Base-by-base conservation (phyloP, 768 basidiomycete genomes). In the Suillus alpinus region DNA sequence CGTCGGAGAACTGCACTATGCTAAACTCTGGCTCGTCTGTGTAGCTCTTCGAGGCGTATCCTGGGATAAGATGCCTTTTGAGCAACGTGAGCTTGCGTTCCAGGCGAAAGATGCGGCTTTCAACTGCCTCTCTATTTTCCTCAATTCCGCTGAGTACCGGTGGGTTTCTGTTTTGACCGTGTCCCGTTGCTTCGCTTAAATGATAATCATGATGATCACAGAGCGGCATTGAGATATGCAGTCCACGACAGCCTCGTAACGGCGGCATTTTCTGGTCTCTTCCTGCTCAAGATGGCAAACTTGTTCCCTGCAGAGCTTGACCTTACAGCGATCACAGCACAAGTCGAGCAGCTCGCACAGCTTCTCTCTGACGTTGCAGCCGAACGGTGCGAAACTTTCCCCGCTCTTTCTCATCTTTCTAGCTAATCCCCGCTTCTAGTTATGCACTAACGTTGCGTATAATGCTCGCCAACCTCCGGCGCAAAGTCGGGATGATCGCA, bases 61-160 rank as follows among this genome's bases (percentile, higher is more conserved):
- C 5, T 98, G 94, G 95, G 94, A 97, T 69, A 95, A 94, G 75
- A 93, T 97, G 89, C 87, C 93, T 4, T 93, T 91, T 62, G 95
- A 97, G 73, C 95, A 96, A 70, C 87, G 94, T 41, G 95, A 96
- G 72, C 81, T 96, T 50, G 94, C 94, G 3, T 95, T 96, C 79
- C 92, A 95, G 68, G 95, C 94, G 31, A 96, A 95, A 76, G 93
- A 95, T 68, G 91, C 94, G 0, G 95, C 95, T 5, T 86, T 89
- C 39, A 86, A 87, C 64, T 95, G 93, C 70, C 76, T 98, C 46
- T 83, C 88, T 50, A 89, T 92, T 56, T 94, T 95, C 75, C 78
- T 96, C 65, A 86, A 85, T 59, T 92, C 91, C 20, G 80, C 85
- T 5, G 88, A 91, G 50, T 92, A 93, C 67, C 83, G 92, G 92